Conservation (phyloP, 768 basidiomycete genomes). For the Naganishia vishniacii region DNA sequence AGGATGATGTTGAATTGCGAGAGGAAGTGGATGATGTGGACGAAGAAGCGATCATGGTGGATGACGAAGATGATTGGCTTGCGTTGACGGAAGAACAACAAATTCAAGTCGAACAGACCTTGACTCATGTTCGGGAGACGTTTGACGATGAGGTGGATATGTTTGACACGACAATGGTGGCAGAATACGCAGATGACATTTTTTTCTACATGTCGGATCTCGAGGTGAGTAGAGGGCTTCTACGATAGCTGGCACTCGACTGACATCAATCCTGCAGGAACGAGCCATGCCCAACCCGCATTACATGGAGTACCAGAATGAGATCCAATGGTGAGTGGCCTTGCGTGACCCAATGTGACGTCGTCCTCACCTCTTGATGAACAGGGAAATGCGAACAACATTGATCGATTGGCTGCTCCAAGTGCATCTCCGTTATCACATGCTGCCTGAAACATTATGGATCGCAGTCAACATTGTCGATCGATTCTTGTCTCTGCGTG, state of each 20-base stretch:
- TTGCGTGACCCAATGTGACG: neutral
- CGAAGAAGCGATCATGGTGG: conserved; percentile 37
- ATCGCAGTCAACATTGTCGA: conserved; percentile 96
- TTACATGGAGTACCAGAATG: conserved; percentile 89
- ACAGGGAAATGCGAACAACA: conserved; percentile 89
- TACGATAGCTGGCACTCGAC: too few species aligned
- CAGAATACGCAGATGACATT: conserved; percentile 97
- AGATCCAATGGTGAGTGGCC: conserved; percentile 58
- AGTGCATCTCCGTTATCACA: conserved; percentile 95
- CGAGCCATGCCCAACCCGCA: conserved; percentile 82
- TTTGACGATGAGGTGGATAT: conserved; percentile 71
- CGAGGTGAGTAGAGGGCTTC: conserved; percentile 75
- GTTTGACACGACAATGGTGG: conserved; percentile 89
- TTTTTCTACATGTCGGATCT: conserved; percentile 91
- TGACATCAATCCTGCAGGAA: conserved; percentile 53
- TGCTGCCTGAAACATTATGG: conserved; percentile 98
- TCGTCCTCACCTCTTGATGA: conserved; percentile 31
- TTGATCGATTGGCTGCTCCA: conserved; percentile 98
- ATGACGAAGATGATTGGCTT: conserved; percentile 51
- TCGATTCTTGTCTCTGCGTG: conserved; percentile 80
- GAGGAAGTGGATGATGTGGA: conserved; percentile 35
- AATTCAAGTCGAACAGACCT: conserved; percentile 50
- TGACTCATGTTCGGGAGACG: conserved; percentile 60
- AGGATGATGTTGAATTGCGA: conserved; percentile 42
- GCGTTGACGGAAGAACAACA: conserved; percentile 46